Evolutionary conservation across 1,139 yeast genomes (phyloP).

Genomic region (Blastobotrys proliferans): DNA sequence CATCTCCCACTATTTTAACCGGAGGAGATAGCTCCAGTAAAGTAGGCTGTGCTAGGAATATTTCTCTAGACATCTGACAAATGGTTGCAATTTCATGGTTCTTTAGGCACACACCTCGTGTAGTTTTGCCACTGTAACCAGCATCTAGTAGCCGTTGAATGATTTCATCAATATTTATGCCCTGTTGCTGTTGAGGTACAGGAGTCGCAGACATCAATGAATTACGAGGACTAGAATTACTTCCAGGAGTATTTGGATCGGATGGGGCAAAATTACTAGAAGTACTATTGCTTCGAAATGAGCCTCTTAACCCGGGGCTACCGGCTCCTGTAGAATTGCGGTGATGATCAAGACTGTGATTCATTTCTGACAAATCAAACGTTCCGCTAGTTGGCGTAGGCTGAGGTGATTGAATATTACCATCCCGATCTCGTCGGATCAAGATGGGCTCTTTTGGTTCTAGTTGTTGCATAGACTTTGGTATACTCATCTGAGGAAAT

Average conservation of each 20-base stretch:
- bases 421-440: constrained; percentile 28
- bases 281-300: not conserved
- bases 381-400: constrained; percentile 10
- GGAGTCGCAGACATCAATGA: constrained; percentile 9
- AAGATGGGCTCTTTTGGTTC: constrained; percentile 35
- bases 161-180: constrained; percentile 61
- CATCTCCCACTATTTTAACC: constrained; percentile 95
- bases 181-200: not conserved
- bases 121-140: constrained; percentile 90
- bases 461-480: constrained; percentile 32
- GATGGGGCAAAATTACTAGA: constrained; percentile 8
- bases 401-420: constrained; percentile 21
- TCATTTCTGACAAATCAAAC: constrained; percentile 6
- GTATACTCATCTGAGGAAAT: constrained; percentile 24
- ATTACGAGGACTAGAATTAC: constrained; percentile 9
- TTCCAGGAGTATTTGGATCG: constrained; percentile 9
- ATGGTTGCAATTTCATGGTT: constrained; percentile 81
- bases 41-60: constrained; percentile 84
- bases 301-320: not conserved
- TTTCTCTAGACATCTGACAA: constrained; percentile 83
- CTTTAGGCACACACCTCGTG: constrained; percentile 83
- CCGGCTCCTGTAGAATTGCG: constrained; percentile 1
- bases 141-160: constrained; percentile 90
- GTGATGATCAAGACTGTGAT: not conserved
- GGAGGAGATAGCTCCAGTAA: constrained; percentile 88